These are phyloP conservation scores for Boletus fagicola DNA, from an alignment of 768 basidiomycete species.

Conservation along the genomic window DNA sequence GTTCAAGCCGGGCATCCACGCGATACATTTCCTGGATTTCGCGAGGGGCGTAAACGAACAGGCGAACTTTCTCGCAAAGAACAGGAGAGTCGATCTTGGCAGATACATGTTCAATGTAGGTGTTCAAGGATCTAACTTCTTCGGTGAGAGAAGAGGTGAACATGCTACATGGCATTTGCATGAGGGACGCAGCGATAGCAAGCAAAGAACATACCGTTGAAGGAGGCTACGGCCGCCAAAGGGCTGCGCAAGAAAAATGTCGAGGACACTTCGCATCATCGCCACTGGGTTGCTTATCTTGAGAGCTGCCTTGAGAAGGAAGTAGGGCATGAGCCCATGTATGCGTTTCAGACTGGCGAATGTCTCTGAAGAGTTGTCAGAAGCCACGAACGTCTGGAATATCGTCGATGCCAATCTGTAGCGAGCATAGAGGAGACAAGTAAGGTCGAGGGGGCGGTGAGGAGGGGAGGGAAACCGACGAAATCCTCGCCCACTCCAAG, in stretches of 20 bases:
- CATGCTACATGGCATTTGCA: constrained; percentile 56
- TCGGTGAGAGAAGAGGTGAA: constrained; percentile 91
- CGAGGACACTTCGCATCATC: constrained; percentile 91
- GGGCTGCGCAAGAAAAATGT: constrained; percentile 94
- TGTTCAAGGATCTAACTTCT: constrained; percentile 80
- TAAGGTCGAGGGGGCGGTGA: constrained; percentile 4
- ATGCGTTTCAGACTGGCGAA: constrained; percentile 86
- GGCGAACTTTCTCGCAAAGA: constrained; percentile 83
- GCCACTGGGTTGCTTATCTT: constrained; percentile 93
- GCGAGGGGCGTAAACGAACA: constrained; percentile 81
- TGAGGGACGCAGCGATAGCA: constrained; percentile 1
- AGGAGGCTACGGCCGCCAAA: constrained; percentile 92
- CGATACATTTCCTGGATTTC: constrained; percentile 86
- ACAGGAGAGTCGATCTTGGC: constrained; percentile 87
- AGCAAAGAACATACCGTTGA: constrained; percentile 58
- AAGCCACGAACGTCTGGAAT: constrained; percentile 91
- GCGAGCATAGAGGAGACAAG: constrained; percentile 1
- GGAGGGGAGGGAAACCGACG: constrained; percentile 53
- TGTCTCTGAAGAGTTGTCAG: constrained; percentile 88
- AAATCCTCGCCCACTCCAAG: constrained; percentile 95
- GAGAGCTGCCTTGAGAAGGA: constrained; percentile 88
- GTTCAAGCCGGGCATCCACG: constrained; percentile 71
- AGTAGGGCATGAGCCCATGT: constrained; percentile 97
- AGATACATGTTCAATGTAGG: constrained; percentile 84
- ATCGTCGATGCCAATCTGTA: constrained; percentile 89